These are phyloP conservation scores for Castanospermum australe DNA, from an alignment of 306 rosid species.

Conservation along the genomic window DNA sequence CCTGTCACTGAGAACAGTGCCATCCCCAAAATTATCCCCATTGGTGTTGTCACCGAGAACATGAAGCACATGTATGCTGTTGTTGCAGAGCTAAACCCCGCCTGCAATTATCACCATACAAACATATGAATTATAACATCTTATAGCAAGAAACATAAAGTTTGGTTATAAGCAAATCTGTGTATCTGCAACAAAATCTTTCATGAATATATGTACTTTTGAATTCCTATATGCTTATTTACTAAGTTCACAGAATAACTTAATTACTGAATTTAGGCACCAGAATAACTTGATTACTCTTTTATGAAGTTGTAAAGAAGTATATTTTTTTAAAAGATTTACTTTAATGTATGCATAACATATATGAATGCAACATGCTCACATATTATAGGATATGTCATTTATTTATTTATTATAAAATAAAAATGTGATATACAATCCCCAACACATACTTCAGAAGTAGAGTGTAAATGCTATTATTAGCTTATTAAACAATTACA, in stretches of 20 bases:
- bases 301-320: no score
- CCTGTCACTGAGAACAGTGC: slow-evolving; percentile 72
- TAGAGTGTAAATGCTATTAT: neutral
- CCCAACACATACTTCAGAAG: neutral
- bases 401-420: neutral
- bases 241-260: no score
- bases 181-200: neutral
- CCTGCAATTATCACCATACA: slow-evolving; percentile 47
- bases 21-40: slow-evolving; percentile 91
- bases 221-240: no score
- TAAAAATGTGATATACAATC: neutral
- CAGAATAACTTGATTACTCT: no score
- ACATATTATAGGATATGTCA: neutral
- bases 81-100: slow-evolving; percentile 68
- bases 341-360: no score
- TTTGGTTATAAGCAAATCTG: neutral
- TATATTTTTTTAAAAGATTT: no score
- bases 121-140: neutral
- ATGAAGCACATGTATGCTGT: slow-evolving; percentile 88
- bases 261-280: no score
- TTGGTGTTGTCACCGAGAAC: slow-evolving; percentile 93
- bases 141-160: neutral
- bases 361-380: neutral
- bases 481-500: neutral
- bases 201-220: neutral